phyloP scores from a whole-genome alignment of 495 filamentous ascomycete genomes.

The Penicillium cinerascens region DNA sequence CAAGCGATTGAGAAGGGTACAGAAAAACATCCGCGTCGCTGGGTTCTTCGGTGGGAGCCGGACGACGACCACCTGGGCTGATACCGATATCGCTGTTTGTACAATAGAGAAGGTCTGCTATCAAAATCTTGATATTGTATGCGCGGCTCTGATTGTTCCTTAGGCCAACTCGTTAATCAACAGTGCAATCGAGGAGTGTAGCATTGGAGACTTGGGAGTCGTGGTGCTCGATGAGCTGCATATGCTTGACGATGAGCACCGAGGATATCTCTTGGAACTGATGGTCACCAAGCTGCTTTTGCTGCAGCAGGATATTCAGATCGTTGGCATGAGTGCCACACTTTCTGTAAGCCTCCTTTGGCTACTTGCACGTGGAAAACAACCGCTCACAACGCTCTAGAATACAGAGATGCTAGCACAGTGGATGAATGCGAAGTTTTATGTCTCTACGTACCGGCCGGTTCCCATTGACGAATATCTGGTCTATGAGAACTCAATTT shows the following conservation, averaged over 20 bases:
- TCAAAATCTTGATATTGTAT: not conserved
- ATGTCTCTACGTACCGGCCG: constrained; percentile 70
- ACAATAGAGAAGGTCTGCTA: constrained; percentile 74
- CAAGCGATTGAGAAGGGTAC: constrained; percentile 32
- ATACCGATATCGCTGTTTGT: constrained; percentile 77
- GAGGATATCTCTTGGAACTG: constrained; percentile 80
- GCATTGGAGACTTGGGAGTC: constrained; percentile 58
- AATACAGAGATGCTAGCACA: constrained; percentile 65
- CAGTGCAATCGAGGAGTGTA: constrained; percentile 67
- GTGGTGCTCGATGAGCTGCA: constrained; percentile 80
- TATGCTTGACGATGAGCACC: constrained; percentile 75
- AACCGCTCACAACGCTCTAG: constrained; percentile 29
- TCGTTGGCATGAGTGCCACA: constrained; percentile 83
- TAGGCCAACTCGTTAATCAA: constrained; percentile 82
- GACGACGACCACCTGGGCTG: constrained; percentile 61
- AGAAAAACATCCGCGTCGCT: constrained; percentile 55
- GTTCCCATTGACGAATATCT: constrained; percentile 73
- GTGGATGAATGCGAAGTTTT: constrained; percentile 71
- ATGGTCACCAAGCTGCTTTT: constrained; percentile 73
- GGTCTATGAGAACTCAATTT: constrained; percentile 71
- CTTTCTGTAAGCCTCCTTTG: constrained; percentile 48
- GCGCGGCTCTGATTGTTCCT: not conserved
- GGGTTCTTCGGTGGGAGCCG: constrained; percentile 76
- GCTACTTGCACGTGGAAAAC: not conserved
- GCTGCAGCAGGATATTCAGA: constrained; percentile 65